Conservation (phyloP, 2,329 filamentous ascomycete species). For the Beauveria sp. region DNA sequence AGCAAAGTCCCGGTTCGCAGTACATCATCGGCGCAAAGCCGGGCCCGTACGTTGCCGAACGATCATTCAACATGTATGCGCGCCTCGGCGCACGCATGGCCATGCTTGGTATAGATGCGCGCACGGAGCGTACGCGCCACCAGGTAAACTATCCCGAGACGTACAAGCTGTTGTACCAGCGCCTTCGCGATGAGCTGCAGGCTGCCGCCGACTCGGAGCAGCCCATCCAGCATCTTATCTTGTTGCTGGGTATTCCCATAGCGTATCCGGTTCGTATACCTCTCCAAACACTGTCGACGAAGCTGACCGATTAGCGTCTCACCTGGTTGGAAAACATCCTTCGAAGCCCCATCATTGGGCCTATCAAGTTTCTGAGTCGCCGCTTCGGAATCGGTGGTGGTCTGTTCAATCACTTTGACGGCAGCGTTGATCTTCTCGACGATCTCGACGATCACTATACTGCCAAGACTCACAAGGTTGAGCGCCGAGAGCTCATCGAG, state of each 20-base stretch:
- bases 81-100: constrained; percentile 75
- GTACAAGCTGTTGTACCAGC: constrained; percentile 74
- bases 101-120: constrained; percentile 83
- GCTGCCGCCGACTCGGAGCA: constrained; percentile 59
- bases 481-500: constrained; percentile 71
- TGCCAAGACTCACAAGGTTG: constrained; percentile 80
- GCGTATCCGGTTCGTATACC: constrained; percentile 60
- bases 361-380: constrained; percentile 83
- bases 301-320: constrained; percentile 48
- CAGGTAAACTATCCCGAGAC: constrained; percentile 94
- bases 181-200: constrained; percentile 65
- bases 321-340: constrained; percentile 97
- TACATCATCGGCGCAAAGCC: constrained; percentile 74
- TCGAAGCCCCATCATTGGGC: constrained; percentile 75
- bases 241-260: constrained; percentile 81
- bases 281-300: neutral
- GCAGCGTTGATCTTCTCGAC: constrained; percentile 84
- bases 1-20: constrained; percentile 50
- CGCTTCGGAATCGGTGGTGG: constrained; percentile 78
- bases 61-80: constrained; percentile 80
- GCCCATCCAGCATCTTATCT: constrained; percentile 80
- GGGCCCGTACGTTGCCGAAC: constrained; percentile 83
- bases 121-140: constrained; percentile 87
- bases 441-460: constrained; percentile 97
- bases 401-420: constrained; percentile 91